Conservation (phyloP, 2,329 filamentous ascomycete genomes). For the Elsinoe necatrix region DNA sequence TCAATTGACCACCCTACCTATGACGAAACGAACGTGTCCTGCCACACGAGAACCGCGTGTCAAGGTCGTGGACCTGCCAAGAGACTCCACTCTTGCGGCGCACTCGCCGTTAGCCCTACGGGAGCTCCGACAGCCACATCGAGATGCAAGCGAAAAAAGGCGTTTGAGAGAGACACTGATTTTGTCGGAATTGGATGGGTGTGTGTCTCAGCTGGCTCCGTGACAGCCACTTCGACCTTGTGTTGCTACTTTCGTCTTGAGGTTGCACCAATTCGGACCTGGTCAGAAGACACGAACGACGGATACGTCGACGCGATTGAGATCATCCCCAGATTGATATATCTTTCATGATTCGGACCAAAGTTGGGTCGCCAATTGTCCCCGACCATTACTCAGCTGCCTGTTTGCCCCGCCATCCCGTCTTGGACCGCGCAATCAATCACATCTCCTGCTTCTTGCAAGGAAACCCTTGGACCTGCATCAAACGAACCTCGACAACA, state of each 20-base stretch:
- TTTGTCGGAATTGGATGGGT: neutral
- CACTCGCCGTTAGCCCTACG: neutral
- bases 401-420: conserved; percentile 5
- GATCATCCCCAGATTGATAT: neutral
- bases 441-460: neutral
- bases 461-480: conserved; percentile 6
- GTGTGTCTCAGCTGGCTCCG: conserved; percentile 12
- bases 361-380: neutral
- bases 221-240: conserved; percentile 6
- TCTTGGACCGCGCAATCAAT: neutral
- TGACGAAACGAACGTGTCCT: neutral
- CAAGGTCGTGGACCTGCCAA: conserved; percentile 6
- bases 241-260: neutral
- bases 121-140: neutral
- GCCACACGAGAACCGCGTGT: neutral
- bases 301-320: neutral
- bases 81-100: neutral
- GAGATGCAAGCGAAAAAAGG: conserved; percentile 7
- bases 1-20: neutral
- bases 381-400: conserved; percentile 8
- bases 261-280: neutral
- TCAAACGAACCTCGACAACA: conserved; percentile 9
- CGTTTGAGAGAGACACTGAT: neutral
- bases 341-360: neutral
- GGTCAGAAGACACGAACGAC: neutral